Base-by-base conservation (phyloP, 331 rosid genomes). In the Dryas integrifolia region DNA sequence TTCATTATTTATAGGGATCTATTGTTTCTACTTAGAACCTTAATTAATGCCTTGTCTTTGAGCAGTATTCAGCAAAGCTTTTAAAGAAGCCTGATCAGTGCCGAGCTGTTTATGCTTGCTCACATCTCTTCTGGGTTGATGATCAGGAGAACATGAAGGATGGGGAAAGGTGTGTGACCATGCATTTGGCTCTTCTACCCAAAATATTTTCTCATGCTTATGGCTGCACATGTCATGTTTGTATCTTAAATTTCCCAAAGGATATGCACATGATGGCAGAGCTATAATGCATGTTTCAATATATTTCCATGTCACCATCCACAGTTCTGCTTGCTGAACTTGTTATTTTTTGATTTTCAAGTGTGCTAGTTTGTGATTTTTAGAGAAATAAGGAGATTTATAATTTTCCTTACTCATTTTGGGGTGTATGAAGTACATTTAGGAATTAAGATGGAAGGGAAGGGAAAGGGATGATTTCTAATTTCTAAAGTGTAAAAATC, bases 71-170 rank as follows among this genome's bases (percentile, higher is more conserved):
- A 10, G 99, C 97, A 30, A 95, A 92, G 92, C 99, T 95, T 79
- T 81, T 95, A 74, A 95, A 92, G 96, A 95, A 95, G 82, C 88
- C 97, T 62, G 99, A 95, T 85, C 98, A 95, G 73, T 95, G 98
- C 85, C 88, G 91, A 84, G 98, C 98, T 68, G 96, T 95, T 73
- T 95, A 92, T 80, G 92, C 98, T 43, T 92, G 99, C 80, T 86
- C 98, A 14, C 97, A 95, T 88, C 89, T 95, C 75, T 95, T 95
- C 87, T 95, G 99, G 99, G 90, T 92, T 72, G 96, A 92, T 9
- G 97, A 88, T 87, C 98, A 89, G 75, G 97, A 95, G 65, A 87
- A 74, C 79, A 80, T 88, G 92, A 92, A 95, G 82, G 99, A 95
- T 70, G 99, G 99, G 70, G 99, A 95, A 81, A 95, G 99, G 99